Conservation (phyloP, 305 asterid species). For the Andrographis paniculata region DNA sequence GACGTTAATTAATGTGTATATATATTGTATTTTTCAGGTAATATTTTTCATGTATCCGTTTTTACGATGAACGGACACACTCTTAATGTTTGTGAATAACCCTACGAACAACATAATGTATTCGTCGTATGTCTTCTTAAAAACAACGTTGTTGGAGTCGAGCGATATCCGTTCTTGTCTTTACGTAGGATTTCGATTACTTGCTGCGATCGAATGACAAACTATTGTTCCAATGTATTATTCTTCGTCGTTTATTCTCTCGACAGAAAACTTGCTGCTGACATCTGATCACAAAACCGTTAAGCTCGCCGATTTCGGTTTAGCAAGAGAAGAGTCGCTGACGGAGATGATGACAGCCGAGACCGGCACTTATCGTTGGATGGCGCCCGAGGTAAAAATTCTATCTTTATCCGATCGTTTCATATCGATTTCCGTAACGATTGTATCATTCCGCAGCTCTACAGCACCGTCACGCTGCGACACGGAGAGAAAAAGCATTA, state of each 20-base stretch:
- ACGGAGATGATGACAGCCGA: slow-evolving; percentile 99
- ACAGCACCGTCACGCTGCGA: slow-evolving; percentile 87
- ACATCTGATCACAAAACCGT: slow-evolving; percentile 79
- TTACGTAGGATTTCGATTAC: too few species aligned
- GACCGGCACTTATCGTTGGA: slow-evolving; percentile 98
- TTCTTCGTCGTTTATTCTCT: slow-evolving; percentile 16
- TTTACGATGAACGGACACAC: too few species aligned
- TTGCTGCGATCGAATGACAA: too few species aligned
- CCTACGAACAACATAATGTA: too few species aligned
- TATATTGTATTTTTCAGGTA: too few species aligned
- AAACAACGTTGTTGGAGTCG: too few species aligned
- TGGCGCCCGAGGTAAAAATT: slow-evolving; percentile 97
- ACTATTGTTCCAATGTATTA: too few species aligned
- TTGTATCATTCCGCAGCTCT: slow-evolving; percentile 50
- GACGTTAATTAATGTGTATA: too few species aligned
- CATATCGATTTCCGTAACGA: neutral
- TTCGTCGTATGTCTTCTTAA: too few species aligned
- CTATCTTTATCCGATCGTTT: neutral
- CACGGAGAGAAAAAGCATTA: slow-evolving; percentile 97
- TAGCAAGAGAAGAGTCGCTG: slow-evolving; percentile 94
- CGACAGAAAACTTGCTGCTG: slow-evolving; percentile 83
- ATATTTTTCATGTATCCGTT: too few species aligned
- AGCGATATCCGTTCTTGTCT: too few species aligned
- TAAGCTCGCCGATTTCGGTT: slow-evolving; percentile 90
- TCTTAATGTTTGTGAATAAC: too few species aligned